These are phyloP conservation scores for Murraya paniculata DNA, from an alignment of 345 rosid species.

Conservation along the genomic window DNA sequence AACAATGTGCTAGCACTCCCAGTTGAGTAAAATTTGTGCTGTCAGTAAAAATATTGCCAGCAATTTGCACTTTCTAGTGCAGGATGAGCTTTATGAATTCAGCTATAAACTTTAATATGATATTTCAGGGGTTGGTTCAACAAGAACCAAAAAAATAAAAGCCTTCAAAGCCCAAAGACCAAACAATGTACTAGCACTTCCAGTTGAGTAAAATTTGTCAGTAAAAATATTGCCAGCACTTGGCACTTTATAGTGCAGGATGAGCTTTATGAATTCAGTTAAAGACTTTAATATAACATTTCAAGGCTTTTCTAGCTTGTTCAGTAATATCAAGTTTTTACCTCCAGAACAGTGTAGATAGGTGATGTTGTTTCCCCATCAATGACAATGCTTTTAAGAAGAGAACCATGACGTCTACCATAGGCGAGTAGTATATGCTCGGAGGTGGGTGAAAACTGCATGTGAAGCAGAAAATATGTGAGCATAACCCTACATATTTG, in stretches of 20 bases:
- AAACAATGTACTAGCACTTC: not conserved
- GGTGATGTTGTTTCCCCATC: conserved; percentile 81
- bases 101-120: not conserved
- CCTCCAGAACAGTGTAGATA: conserved; percentile 93
- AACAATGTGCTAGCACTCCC: not conserved
- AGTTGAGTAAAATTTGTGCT: not conserved
- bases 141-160: not conserved
- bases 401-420: conserved; percentile 94
- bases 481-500: not conserved
- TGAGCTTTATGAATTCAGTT: not conserved
- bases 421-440: conserved; percentile 95
- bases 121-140: not conserved
- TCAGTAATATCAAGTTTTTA: conserved; percentile 17
- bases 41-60: not conserved
- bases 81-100: not conserved
- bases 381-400: conserved; percentile 80
- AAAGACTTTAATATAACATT: not conserved
- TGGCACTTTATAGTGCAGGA: not conserved
- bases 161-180: not conserved
- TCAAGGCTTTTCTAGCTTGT: not conserved
- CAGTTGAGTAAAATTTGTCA: not conserved
- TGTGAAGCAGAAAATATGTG: conserved; percentile 11
- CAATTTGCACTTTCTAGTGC: not conserved
- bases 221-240: not conserved
- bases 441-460: conserved; percentile 97